Base-by-base conservation (phyloP, 2,329 filamentous ascomycete species). In the Juglanconis juglandina region DNA sequence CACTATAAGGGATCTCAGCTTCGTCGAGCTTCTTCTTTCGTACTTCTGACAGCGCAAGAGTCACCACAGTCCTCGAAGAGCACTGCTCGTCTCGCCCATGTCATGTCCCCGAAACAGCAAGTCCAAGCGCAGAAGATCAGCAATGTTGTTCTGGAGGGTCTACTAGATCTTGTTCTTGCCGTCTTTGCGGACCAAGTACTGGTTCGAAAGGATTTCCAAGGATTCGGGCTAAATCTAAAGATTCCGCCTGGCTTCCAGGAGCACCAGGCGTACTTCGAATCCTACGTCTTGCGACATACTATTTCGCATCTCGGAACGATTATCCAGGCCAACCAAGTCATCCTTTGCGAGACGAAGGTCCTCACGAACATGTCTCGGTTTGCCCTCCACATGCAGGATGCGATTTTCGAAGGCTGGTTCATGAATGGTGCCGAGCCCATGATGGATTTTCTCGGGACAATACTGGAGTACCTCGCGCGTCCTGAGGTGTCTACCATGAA, bases 361-460 rank as follows among this genome's bases (percentile, higher is more conserved):
- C 78, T 99, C 53, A 94, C 89, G 4, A 99, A 99, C 66, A 80
- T 99, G 69, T 88, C 90, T 1, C 86, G 92, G 11, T 89, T 97
- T 64, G 86, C 88, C 37, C 79, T 85, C 3, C 91, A 98, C 69
- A 84, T 98, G 71, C 86, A 89, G 0, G 95, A 99, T 72, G 91
- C 92, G 5, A 88, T 96, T 11, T 97, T 95, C 66, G 95, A 98
- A 74, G 95, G 95, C 14, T 97, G 93, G 91, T 98, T 98, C 69
- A 85, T 97, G 64, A 89, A 95, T 65, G 94, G 94, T 1, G 91
- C 91, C 1, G 90, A 92, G 67, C 82, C 86, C 4, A 83, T 95
- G 66, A 82, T 98, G 37, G 93, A 98, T 68, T 96, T 97, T 68
- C 84, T 88, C 3, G 95, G 94, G 1, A 87, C 88, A 56, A 76